Base-by-base conservation (phyloP, 495 filamentous ascomycete genomes). In the Amphirosellinia nigrospora region DNA sequence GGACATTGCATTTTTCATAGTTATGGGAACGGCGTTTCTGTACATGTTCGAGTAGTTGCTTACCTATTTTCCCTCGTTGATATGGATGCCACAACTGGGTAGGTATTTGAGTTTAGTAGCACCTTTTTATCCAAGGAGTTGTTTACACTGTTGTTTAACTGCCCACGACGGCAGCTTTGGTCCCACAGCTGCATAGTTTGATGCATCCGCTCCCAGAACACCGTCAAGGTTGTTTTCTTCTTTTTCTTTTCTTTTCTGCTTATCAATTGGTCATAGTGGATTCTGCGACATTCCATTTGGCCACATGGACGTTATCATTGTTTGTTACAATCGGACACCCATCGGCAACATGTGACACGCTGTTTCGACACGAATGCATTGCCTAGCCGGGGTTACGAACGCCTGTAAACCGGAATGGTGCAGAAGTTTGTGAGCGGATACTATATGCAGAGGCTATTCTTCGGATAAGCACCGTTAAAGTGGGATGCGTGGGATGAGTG, bases 361-460 rank as follows among this genome's bases (percentile, higher is more conserved):
- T 11, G 10, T 48, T n/a, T 48, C 19, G 43, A 45, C 16, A 19
- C 4, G 43, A 45, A 45, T 45, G 15, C 43, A 45, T 10, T 52
- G 48, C 48, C 48, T 21, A 4, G 9, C 26, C 9, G 7, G 26
- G 48, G 48, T 23, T 52, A 48, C n/a, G 13, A 21, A 3, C 7
- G n/a, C 23, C 3, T 55, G 26, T 15, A 28, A 26, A 55, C 30
- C 50, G 13, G 50, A 30, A 55, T 30, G 26, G 28, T 55, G 26
- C 50, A 30, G 9, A 26, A 26, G 23, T 58, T 36, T 58, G 55
- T 34, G 30, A 56, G 38, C 38, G 13, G 38, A 32, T 30, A 32
- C 30, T 32, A 26, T 30, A 38, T 58, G 53, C 53, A 58, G 32
- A 53, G 63, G 63, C 63, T 65, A 65, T 65, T 65, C 63, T 39